Base-by-base conservation (phyloP, 2,329 filamentous ascomycete genomes). In the Hypoxylon sp. region DNA sequence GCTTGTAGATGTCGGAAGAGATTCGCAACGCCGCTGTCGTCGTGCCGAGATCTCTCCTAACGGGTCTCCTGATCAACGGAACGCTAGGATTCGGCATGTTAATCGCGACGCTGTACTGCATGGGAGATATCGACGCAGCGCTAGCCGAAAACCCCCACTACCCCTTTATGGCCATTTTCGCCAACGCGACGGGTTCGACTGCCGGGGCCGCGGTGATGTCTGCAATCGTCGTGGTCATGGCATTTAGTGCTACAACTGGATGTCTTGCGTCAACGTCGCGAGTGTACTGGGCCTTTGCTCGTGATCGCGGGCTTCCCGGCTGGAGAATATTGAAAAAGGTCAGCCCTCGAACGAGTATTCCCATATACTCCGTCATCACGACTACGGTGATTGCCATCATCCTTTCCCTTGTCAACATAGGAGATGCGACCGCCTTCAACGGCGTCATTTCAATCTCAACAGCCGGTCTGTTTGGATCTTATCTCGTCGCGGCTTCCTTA, bases 81-180 rank as follows among this genome's bases (percentile, higher is more conserved):
- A 70, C 80, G 0, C 75, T 86, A 0, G 87, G 86, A 0, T 84
- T 88, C 46, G 78, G 82, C n/a, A 85, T 88, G 79, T 71, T 87
- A n/a, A 78, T 88, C 12, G 83, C 84, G 0, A 78, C 86, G 34
- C 79, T 86, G 7, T 89, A 88, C 68, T 85, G 82, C 25, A 77
- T 88, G 14, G 81, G 81, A 1, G 80, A 88, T 59, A 75, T 85
- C 9, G 78, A 82, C 9, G 73, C 71, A 0, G 80, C 83, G 0
- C 73, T 85, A 2, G 74, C 75, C 0, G 81, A 80, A 0, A 78
- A 79, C 0, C 85, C 85, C 0, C 81, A 81, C 0, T 87, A 85
- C 50, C 87, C 88, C 0, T 88, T 88, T 67, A 88, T 90, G 71
- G 80, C 87, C 52, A 81, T 88, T 21, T 88, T 88, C 62, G 80